Base-by-base conservation (phyloP, 2,329 filamentous ascomycete species). In the Phyllosticta citrichinensis region DNA sequence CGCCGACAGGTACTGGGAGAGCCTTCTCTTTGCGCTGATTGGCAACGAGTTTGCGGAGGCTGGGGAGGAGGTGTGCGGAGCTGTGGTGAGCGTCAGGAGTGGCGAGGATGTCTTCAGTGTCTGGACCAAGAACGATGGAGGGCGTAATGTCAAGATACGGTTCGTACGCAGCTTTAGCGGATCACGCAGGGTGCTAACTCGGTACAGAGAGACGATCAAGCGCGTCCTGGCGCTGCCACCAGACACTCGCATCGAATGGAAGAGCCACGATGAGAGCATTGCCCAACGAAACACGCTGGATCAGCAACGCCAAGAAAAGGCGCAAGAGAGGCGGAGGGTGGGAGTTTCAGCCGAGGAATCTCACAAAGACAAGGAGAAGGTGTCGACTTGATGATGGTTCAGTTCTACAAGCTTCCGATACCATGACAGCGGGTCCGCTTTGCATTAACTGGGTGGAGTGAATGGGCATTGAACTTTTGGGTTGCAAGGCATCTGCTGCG, bases 91-190 rank as follows among this genome's bases (percentile, higher is more conserved):
- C 73, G 89, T 99, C 65, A 84, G 94, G 64, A 96, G 92, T 70
- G 93, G 92, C 52, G 94, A 99, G 77, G 94, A 99, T 72, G 95
- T 97, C 64, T 82, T 99, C 74, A 97, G 91, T 77, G 91, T 99
- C 71, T 99, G 94, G 94, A 96, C 92, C 60, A 89, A 91, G 74
- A 94, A 90, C 68, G 90, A 96, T 70, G 93, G 91, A 53, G 91
- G 91, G 64, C 87, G 91, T 69, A 95, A 97, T 74, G 88, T 97
- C 68, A 97, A 96, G 80, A 96, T 99, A 70, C 87, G 93, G 88
- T 96, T 83, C 68, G 85, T 75, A 4, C 27, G 27, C 52, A 12
- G 12, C 25, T n/a, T 14, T 51, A 22, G 5, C 27, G n/a, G 3
- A 3, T 22, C 3, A 20, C 53, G 22, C 27, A 19, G 55, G 25